These are phyloP conservation scores for Neobulgaria alba DNA, from an alignment of 2,329 filamentous ascomycete species.

Conservation along the genomic window DNA sequence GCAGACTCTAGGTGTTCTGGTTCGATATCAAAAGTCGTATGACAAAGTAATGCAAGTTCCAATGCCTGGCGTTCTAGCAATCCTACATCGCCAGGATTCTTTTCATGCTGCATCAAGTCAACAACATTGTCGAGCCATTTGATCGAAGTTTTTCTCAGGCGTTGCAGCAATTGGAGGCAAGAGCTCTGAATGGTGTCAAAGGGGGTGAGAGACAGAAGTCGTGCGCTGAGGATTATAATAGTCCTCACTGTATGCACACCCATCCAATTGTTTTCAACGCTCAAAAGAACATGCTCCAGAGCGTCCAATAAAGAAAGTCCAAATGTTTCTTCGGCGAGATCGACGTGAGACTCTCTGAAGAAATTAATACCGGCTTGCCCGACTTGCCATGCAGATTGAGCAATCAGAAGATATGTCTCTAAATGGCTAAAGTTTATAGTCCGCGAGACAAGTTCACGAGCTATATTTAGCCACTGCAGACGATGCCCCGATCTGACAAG, in stretches of 20 bases:
- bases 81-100: constrained; percentile 23
- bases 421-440: constrained; percentile 41
- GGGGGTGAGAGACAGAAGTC: constrained; percentile 35
- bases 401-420: constrained; percentile 38
- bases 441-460: constrained; percentile 39
- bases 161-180: constrained; percentile 28
- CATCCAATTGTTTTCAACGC: constrained; percentile 44
- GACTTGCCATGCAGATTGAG: constrained; percentile 41
- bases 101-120: constrained; percentile 9
- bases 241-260: constrained; percentile 33
- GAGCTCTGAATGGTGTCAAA: constrained; percentile 13
- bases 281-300: constrained; percentile 27
- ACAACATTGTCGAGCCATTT: constrained; percentile 31
- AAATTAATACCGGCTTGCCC: constrained; percentile 29
- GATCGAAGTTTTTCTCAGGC: constrained; percentile 29
- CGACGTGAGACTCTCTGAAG: constrained; percentile 30
- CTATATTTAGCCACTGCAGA: constrained; percentile 49
- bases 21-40: constrained; percentile 38
- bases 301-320: constrained; percentile 26
- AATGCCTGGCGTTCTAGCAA: constrained; percentile 29
- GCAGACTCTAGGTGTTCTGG: constrained; percentile 21
- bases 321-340: constrained; percentile 31
- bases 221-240: constrained; percentile 34
- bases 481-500: constrained; percentile 38
- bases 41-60: constrained; percentile 35